Evolutionary conservation across 2,329 filamentous ascomycete genomes (phyloP).

Genomic region (Alternaria sp.): DNA sequence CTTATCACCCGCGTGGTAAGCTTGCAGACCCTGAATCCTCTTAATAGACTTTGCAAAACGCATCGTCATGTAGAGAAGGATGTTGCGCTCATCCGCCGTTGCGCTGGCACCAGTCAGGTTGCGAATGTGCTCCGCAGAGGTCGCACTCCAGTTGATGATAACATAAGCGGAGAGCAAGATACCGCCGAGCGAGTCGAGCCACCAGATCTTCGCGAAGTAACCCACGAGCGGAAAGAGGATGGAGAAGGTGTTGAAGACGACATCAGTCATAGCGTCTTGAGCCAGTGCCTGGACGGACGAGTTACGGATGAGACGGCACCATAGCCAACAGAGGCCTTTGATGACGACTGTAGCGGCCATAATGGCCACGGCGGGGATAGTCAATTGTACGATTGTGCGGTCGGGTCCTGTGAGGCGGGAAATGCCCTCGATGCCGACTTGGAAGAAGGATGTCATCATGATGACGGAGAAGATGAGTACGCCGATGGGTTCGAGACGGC

Average conservation of each 20-base stretch:
- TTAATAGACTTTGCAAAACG: conserved; percentile 87
- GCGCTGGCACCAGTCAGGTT: conserved; percentile 81
- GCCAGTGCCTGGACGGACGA: conserved; percentile 82
- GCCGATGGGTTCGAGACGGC: conserved; percentile 78
- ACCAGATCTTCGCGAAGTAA: conserved; percentile 79
- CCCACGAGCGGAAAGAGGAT: conserved; percentile 86
- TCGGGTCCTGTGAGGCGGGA: conserved; percentile 66
- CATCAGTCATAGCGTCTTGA: conserved; percentile 72
- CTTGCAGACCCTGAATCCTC: conserved; percentile 83
- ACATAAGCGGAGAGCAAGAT: conserved; percentile 79
- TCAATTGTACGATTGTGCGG: conserved; percentile 74
- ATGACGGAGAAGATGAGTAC: conserved; percentile 81
- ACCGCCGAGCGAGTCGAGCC: conserved; percentile 81
- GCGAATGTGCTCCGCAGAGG: conserved; percentile 76
- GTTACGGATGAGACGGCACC: conserved; percentile 85
- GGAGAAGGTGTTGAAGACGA: conserved; percentile 89
- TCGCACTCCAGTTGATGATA: conserved; percentile 78
- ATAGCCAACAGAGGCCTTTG: conserved; percentile 83
- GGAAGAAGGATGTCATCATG: conserved; percentile 84
- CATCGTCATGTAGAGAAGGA: conserved; percentile 90
- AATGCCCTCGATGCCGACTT: conserved; percentile 75
- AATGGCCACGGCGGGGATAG: conserved; percentile 74
- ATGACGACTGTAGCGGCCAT: conserved; percentile 83
- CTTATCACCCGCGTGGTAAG: conserved; percentile 86
- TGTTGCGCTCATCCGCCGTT: conserved; percentile 80